Conservation (phyloP, 495 filamentous ascomycete species). For the Aspergillus saccharolyticus region DNA sequence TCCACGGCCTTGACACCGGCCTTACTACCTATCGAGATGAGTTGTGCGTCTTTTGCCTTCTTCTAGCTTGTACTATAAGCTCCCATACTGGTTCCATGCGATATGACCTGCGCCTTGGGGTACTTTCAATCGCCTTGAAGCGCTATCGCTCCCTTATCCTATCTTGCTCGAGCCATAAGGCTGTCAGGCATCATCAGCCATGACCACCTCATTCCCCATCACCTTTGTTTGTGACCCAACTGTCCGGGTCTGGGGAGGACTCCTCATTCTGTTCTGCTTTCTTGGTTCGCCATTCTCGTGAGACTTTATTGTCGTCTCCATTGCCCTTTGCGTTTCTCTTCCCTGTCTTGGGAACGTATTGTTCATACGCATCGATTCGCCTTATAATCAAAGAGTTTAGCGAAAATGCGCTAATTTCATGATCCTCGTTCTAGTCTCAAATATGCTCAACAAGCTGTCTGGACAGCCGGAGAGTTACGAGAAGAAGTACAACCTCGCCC, state of each 20-base stretch:
- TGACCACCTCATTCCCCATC: not conserved
- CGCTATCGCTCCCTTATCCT: constrained; percentile 4
- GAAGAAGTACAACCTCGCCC: constrained; percentile 64
- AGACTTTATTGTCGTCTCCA: not conserved
- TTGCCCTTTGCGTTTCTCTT: not conserved
- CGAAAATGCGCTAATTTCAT: constrained; percentile 26
- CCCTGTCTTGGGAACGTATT: not conserved
- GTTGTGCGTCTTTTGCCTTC: constrained; percentile 36
- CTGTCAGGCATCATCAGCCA: not conserved
- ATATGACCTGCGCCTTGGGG: constrained; percentile 1
- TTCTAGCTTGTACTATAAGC: constrained; percentile 2
- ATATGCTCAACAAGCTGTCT: constrained; percentile 95
- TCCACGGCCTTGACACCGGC: constrained; percentile 4
- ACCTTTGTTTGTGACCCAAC: not conserved
- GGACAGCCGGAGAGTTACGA: constrained; percentile 98
- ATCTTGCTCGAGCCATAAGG: constrained; percentile 7
- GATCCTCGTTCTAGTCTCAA: constrained; percentile 57
- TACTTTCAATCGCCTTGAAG: constrained; percentile 3
- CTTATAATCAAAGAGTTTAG: not conserved
- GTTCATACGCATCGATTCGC: not conserved
- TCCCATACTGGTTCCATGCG: not conserved
- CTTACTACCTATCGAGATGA: constrained; percentile 34
- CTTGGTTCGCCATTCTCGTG: not conserved
- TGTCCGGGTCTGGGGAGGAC: not conserved
- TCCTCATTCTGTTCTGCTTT: constrained; percentile 3